Evolutionary conservation across 768 basidiomycete species (phyloP).

Genomic region (Russula earlei): DNA sequence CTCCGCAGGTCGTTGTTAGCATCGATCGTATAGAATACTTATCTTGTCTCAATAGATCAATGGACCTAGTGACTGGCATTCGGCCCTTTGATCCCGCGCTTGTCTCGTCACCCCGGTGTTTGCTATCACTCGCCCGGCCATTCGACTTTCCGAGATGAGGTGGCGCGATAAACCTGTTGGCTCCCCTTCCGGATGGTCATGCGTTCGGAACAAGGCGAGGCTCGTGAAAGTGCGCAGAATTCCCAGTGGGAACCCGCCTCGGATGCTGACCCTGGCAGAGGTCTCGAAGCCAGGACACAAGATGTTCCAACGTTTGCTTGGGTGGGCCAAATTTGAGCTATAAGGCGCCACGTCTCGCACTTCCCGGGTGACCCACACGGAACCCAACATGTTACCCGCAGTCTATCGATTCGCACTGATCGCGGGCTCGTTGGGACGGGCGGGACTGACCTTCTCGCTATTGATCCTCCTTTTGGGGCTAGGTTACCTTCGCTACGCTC

Average conservation of each 20-base stretch:
- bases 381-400: conserved; percentile 7
- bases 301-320: conserved; percentile 4
- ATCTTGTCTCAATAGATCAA: conserved; percentile 12
- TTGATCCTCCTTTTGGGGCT: neutral
- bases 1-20: conserved; percentile 10
- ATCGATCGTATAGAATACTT: conserved; percentile 18
- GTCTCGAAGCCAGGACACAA: neutral
- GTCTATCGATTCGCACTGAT: neutral
- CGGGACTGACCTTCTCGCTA: neutral
- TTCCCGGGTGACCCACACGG: neutral
- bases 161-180: conserved; percentile 5
- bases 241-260: conserved; percentile 13
- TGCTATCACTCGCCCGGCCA: conserved; percentile 1
- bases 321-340: conserved; percentile 2
- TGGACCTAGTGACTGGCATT: conserved; percentile 5
- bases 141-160: conserved; percentile 13
- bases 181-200: conserved; percentile 9
- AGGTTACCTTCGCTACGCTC: neutral
- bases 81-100: neutral
- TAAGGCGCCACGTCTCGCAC: neutral
- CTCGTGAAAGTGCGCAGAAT: conserved; percentile 15
- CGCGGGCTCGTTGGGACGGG: neutral
- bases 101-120: conserved; percentile 4
- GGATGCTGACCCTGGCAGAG: conserved; percentile 6
- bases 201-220: neutral